phyloP scores from a whole-genome alignment of 805 yeast genomes.

The Scheffersomyces amazonensis region DNA sequence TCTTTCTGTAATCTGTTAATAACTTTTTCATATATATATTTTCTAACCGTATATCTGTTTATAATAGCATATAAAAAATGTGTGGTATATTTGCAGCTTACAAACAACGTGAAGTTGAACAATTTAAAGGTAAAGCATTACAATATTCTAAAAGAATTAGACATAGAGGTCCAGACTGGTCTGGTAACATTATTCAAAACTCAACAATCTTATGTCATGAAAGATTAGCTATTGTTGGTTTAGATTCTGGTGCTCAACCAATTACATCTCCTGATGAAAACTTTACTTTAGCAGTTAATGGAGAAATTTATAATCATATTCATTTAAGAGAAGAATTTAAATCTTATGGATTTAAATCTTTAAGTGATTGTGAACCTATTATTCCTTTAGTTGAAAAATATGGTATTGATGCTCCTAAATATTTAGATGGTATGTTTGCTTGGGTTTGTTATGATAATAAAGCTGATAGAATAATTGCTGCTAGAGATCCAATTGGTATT shows the following conservation, averaged over 20 bases:
- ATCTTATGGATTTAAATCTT: slow-evolving; percentile 76
- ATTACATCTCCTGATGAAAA: slow-evolving; percentile 76
- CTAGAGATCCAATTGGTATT: slow-evolving; percentile 98
- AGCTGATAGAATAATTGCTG: slow-evolving; percentile 87
- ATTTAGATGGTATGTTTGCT: slow-evolving; percentile 98
- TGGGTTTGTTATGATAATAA: slow-evolving; percentile 85
- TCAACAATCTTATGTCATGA: slow-evolving; percentile 86
- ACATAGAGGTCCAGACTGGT: slow-evolving; percentile 99
- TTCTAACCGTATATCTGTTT: no score
- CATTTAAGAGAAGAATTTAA: slow-evolving; percentile 72
- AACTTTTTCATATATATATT: no score
- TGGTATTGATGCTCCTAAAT: slow-evolving; percentile 85
- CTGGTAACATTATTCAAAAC: slow-evolving; percentile 81
- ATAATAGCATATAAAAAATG: slow-evolving; percentile 44
- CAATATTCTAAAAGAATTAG: slow-evolving; percentile 90
- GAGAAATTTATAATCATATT: slow-evolving; percentile 98
- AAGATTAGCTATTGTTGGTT: slow-evolving; percentile 95
- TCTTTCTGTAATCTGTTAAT: no score
- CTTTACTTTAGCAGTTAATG: slow-evolving; percentile 83
- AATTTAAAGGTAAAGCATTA: slow-evolving; percentile 83
- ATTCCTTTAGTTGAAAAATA: slow-evolving; percentile 88
- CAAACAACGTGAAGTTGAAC: slow-evolving; percentile 73
- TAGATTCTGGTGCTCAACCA: slow-evolving; percentile 98
- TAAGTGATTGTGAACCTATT: slow-evolving; percentile 96
- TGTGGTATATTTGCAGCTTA: slow-evolving; percentile 98